Evolutionary conservation across 306 rosid species (phyloP), one percentile per base, ranked within the genome.

Genomic region (Glycyrrhiza uralensis): DNA sequence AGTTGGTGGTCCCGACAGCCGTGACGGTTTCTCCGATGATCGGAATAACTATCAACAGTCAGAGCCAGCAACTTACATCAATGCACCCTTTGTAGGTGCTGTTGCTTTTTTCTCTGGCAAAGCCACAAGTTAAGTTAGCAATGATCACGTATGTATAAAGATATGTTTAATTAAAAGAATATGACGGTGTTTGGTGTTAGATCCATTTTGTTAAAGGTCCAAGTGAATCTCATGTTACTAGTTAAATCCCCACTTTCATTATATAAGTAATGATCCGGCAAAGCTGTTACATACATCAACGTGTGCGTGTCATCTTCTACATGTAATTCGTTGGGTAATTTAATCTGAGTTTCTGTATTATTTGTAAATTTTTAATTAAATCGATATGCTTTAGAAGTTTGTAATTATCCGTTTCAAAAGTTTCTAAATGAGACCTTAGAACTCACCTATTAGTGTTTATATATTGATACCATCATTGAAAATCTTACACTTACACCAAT

Each of bases 41-140:
- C 75, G 98, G 41, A 81, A 84, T 56, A 90, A 88, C 67, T 93
- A 93, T 47, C 93, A 83, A 78, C 97, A 93, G 71, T 78, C 96
- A 0, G 98, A 93, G 83, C 98, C 98, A 0, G 86, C 98, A 19
- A 90, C 98, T 0, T 93, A 93, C 36, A 93, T 88, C 72, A 93
- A 93, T 76, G 98, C 97, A 0, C 98, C 98, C 0, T 74, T 93
- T 15, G 87, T 93, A 20, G 98, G 97, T 2, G 93, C 92, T 52
- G 9, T 88, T 7, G 97, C 98, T 66, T 86, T 79, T 77, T 82
- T 87, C 74, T 72, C 84, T 17, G 60, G 58, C 36, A 46, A 76
- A 5, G 19, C 32, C 71, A 20, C 72, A 30, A 70, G 18, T 20
- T 81, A 30, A 70, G 18, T 20, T 81, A 63, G 14, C 19, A 69